Evolutionary conservation across 441 rosid genomes (phyloP).

Genomic region (Euphorbia celastroides): DNA sequence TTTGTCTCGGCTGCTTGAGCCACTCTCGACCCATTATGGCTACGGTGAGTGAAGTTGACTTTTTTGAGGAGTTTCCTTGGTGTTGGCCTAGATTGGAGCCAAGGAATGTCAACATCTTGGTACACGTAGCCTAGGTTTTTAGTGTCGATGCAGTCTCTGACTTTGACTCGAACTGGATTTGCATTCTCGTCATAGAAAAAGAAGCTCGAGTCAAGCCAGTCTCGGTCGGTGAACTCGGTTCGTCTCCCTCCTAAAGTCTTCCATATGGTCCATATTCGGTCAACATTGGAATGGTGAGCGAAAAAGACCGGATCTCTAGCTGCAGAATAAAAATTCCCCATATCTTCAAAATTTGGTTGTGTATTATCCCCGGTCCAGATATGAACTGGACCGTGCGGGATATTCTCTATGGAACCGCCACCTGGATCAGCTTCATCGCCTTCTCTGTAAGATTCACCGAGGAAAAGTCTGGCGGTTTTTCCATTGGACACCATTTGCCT

Average conservation of each 20-base stretch:
- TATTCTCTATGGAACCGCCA: slow-evolving; percentile 45
- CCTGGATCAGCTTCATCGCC: slow-evolving; percentile 46
- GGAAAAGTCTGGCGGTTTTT: slow-evolving; percentile 39
- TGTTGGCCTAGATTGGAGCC: slow-evolving; percentile 39
- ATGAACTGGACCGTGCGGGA: slow-evolving; percentile 45
- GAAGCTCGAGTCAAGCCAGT: slow-evolving; percentile 44
- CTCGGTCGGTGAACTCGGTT: slow-evolving; percentile 34
- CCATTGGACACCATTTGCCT: slow-evolving; percentile 53
- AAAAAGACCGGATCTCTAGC: slow-evolving; percentile 26
- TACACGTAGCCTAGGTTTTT: slow-evolving; percentile 37
- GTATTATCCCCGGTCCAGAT: slow-evolving; percentile 37
- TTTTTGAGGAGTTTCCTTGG: slow-evolving; percentile 27
- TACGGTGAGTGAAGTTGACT: background rate
- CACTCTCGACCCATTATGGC: slow-evolving; percentile 4
- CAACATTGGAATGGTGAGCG: slow-evolving; percentile 48
- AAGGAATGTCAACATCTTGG: slow-evolving; percentile 46
- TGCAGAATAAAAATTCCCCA: slow-evolving; percentile 54
- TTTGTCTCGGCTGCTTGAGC: background rate
- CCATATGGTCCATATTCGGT: slow-evolving; percentile 55
- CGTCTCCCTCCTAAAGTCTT: slow-evolving; percentile 34
- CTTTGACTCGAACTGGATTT: slow-evolving; percentile 38
- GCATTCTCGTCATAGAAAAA: slow-evolving; percentile 56
- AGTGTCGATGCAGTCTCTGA: slow-evolving; percentile 11
- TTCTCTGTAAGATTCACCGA: slow-evolving; percentile 44
- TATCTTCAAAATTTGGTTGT: slow-evolving; percentile 44